Base-by-base conservation (phyloP, 495 filamentous ascomycete genomes). In the Aspergillus panamensis region DNA sequence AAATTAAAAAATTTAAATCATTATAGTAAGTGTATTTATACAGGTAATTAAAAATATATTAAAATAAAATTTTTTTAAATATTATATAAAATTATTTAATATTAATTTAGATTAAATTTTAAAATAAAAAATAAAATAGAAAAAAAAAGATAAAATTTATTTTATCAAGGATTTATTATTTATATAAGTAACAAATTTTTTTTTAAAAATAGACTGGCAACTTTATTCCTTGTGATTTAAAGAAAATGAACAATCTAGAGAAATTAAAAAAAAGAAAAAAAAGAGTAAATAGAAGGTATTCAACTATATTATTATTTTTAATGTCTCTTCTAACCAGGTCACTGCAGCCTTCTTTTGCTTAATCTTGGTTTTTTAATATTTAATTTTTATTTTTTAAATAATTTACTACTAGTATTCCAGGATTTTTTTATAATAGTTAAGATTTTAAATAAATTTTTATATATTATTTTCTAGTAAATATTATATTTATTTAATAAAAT, bases 181-280 rank as follows among this genome's bases (percentile, higher is more conserved):
- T 48, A 30, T 48, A 48, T 48, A 25, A 21, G 10, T 49, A 49
- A 49, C n/a, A 49, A 49, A 25, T 7, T 48, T 30, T 25, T 25
- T 30, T 30, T 13, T 30, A 10, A 29, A 49, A 35, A 3, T 3
- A 35, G 3, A 13, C 33, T 35, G 33, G 13, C 13, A 35, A 35
- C 13, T 35, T 35, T 35, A 35, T 35, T 35, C 8, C 3, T 3
- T 35, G 3, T 35, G 13, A 35, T 35, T 8, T 35, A 35, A 35
- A 35, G 3, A 3, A 35, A 35, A 35, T 35, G 8, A 1, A 8
- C 8, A 3, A 35, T 8, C 33, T 35, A 8, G 13, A 35, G 33
- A 35, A 3, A 13, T 35, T 35, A 35, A 35, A 35, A 35, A 3
- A 35, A 35, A 35, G 13, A 35, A 35, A 35, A 35, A 35, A 35